Evolutionary conservation across 345 rosid genomes (phyloP).

Genomic region (Salix purpurea): DNA sequence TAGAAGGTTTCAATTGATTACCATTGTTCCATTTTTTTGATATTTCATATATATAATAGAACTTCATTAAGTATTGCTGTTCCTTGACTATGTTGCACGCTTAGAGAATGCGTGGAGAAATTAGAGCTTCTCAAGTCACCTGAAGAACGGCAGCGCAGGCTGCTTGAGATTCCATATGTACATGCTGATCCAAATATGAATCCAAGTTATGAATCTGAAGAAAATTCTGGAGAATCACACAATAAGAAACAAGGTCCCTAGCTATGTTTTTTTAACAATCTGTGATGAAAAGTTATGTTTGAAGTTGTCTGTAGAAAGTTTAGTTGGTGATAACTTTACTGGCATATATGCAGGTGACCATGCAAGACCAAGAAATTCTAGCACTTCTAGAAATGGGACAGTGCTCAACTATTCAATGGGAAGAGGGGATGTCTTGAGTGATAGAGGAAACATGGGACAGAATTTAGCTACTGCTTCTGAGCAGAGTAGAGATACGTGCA

Average conservation of each 20-base stretch:
- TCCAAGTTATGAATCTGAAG: conserved; percentile 43
- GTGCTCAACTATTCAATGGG: conserved; percentile 22
- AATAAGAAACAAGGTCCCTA: conserved; percentile 49
- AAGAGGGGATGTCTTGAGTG: conserved; percentile 31
- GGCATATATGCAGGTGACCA: conserved; percentile 37
- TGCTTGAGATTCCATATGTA: conserved; percentile 57
- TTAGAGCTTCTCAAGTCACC: conserved; percentile 68
- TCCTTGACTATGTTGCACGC: conserved; percentile 75
- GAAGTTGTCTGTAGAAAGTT: conserved; percentile 7
- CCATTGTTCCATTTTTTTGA: no score
- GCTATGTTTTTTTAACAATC: conserved; percentile 10
- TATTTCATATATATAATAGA: background rate
- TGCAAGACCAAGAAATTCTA: conserved; percentile 26
- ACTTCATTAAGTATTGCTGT: conserved; percentile 7
- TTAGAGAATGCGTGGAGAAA: conserved; percentile 75
- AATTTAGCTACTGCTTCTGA: conserved; percentile 27
- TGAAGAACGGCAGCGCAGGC: conserved; percentile 62
- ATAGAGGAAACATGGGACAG: conserved; percentile 36
- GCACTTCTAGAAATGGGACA: conserved; percentile 26
- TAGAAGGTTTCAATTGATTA: background rate
- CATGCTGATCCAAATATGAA: conserved; percentile 61
- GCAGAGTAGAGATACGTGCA: conserved; percentile 20
- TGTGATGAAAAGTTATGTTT: conserved; percentile 7
- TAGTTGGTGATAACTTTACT: conserved; percentile 7
- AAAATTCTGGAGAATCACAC: conserved; percentile 38